phyloP scores from a whole-genome alignment of 164 flowering plant species.

The Chimonanthus praecox region DNA sequence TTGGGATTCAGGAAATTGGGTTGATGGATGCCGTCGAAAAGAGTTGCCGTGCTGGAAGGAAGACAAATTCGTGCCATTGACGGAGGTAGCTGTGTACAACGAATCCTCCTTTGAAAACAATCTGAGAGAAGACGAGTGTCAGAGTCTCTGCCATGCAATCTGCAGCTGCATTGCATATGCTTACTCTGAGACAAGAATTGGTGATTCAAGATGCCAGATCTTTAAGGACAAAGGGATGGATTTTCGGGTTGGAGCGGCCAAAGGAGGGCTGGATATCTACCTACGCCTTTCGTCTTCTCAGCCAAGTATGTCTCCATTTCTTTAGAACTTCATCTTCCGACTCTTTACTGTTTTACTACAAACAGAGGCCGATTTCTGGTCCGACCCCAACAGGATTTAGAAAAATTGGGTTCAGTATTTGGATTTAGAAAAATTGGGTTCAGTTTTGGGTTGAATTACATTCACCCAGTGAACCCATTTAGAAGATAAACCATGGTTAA shows the following conservation, averaged over 20 bases:
- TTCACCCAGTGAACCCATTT: neutral
- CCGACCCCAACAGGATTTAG: neutral
- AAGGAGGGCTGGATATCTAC: neutral
- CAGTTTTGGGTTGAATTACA: too few relatives aligned
- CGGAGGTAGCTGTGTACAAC: slow-evolving; percentile 26
- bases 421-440: too few relatives aligned
- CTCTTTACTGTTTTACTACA: neutral
- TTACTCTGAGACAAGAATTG: neutral
- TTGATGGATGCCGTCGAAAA: slow-evolving; percentile 23
- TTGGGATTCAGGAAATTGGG: slow-evolving; percentile 13
- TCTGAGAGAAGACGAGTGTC: neutral
- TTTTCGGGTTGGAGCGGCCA: neutral
- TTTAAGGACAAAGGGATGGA: neutral
- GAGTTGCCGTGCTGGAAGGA: slow-evolving; percentile 15
- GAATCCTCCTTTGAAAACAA: too few relatives aligned
- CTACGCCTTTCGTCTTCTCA: slow-evolving; percentile 3
- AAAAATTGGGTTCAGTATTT: too few relatives aligned
- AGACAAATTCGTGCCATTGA: slow-evolving; percentile 19
- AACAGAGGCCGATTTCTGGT: neutral
- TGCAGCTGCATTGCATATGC: slow-evolving; percentile 8
- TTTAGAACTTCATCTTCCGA: neutral
- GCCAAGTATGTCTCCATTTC: neutral
- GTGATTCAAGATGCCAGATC: neutral
- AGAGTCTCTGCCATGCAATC: neutral
- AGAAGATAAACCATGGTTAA: neutral